Evolutionary conservation across 1,284 basidiomycete species (phyloP).

Genomic region (Sporisorium graminicola): DNA sequence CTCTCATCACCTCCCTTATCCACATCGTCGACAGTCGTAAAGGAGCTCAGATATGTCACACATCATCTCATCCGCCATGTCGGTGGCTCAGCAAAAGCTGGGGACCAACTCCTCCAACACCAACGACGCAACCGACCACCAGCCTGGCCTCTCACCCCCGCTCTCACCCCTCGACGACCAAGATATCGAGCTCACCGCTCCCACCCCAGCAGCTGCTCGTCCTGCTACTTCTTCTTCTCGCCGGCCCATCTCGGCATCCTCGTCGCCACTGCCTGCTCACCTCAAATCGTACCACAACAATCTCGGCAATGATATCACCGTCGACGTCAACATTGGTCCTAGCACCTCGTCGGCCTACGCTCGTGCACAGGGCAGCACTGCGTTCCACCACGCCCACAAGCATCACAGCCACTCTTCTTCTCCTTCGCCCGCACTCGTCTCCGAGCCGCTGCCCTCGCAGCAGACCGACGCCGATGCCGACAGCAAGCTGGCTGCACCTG

Average conservation of each 20-base stretch:
- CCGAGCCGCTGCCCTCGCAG: background rate
- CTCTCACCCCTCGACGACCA: slow-evolving; percentile 44
- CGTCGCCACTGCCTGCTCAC: slow-evolving; percentile 30
- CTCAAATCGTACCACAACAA: slow-evolving; percentile 28
- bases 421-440: slow-evolving; percentile 15
- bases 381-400: slow-evolving; percentile 47
- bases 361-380: slow-evolving; percentile 48
- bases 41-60: slow-evolving; percentile 34
- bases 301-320: slow-evolving; percentile 41
- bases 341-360: slow-evolving; percentile 47
- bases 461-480: background rate
- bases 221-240: background rate
- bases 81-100: slow-evolving; percentile 43
- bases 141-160: slow-evolving; percentile 60
- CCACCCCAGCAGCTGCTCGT: slow-evolving; percentile 32
- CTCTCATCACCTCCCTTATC: background rate
- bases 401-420: slow-evolving; percentile 30
- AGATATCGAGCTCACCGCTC: slow-evolving; percentile 54
- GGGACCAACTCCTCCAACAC: slow-evolving; percentile 8
- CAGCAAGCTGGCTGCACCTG: slow-evolving; percentile 11
- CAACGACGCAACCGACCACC: slow-evolving; percentile 40
- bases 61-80: slow-evolving; percentile 52
- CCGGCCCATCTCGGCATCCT: slow-evolving; percentile 22
- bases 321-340: slow-evolving; percentile 53
- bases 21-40: background rate